Conservation (phyloP, 2,329 filamentous ascomycete species). For the Aureobasidium sp. region DNA sequence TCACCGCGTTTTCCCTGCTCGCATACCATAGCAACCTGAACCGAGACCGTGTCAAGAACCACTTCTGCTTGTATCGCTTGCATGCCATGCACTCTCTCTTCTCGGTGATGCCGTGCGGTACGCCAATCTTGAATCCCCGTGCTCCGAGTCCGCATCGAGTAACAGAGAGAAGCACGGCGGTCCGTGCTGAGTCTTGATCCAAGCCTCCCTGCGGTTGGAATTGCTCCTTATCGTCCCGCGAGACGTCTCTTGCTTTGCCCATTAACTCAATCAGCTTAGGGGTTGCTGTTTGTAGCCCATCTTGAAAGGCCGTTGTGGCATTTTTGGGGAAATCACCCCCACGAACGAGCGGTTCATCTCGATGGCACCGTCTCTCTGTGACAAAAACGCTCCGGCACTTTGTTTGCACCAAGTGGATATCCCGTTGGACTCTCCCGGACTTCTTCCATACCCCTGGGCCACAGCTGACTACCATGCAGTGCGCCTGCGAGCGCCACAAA, state of each 20-base stretch:
- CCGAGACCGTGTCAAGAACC: neutral
- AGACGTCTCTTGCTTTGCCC: neutral
- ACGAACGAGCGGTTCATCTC: conserved; percentile 4
- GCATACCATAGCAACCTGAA: conserved; percentile 2
- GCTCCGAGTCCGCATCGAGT: neutral
- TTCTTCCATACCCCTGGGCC: neutral
- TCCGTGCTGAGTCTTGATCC: neutral
- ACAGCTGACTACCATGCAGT: neutral
- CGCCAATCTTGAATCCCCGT: neutral
- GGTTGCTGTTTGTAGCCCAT: neutral
- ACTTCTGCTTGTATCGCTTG: neutral
- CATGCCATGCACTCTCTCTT: neutral
- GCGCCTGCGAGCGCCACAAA: neutral
- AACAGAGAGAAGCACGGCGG: neutral
- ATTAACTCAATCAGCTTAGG: neutral
- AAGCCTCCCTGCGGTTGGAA: neutral
- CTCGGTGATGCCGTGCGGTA: conserved; percentile 5
- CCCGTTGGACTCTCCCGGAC: conserved; percentile 1
- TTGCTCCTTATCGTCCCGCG: neutral
- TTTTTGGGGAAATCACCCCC: neutral
- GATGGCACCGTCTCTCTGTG: conserved; percentile 2
- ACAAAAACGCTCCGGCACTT: conserved; percentile 7
- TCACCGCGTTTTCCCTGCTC: neutral
- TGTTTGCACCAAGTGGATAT: conserved; percentile 5
- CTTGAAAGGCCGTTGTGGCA: neutral